phyloP scores from a whole-genome alignment of 768 basidiomycete genomes.

The Jaapia argillacea region DNA sequence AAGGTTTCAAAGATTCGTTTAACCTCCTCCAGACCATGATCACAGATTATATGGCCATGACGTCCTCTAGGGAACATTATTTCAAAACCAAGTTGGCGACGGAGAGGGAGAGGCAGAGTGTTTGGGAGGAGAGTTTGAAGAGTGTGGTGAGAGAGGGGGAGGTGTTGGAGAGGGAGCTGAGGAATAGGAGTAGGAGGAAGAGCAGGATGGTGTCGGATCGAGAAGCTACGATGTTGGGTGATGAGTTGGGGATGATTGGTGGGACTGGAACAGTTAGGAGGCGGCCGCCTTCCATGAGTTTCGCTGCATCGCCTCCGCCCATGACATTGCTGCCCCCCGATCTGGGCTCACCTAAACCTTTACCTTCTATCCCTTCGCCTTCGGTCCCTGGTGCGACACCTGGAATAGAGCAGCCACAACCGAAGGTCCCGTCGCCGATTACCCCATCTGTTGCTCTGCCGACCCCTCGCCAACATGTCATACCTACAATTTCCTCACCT shows the following conservation, averaged over 20 bases:
- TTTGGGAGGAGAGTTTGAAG: slow-evolving; percentile 90
- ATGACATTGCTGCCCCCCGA: neutral
- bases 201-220: slow-evolving; percentile 36
- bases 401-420: neutral
- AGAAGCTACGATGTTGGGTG: slow-evolving; percentile 36
- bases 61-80: slow-evolving; percentile 72
- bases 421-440: neutral
- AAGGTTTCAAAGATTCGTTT: slow-evolving; percentile 54
- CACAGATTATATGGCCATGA: slow-evolving; percentile 61
- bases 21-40: slow-evolving; percentile 45
- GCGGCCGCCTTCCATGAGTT: slow-evolving; percentile 6
- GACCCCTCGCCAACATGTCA: slow-evolving; percentile 1
- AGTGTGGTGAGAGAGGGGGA: slow-evolving; percentile 83
- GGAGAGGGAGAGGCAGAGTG: slow-evolving; percentile 48
- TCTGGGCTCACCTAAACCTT: neutral
- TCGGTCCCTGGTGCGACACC: slow-evolving; percentile 2
- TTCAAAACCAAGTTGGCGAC: slow-evolving; percentile 55
- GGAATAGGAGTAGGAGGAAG: slow-evolving; percentile 44
- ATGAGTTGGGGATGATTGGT: slow-evolving; percentile 17
- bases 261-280: slow-evolving; percentile 13
- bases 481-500: slow-evolving; percentile 10
- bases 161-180: slow-evolving; percentile 70
- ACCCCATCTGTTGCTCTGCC: neutral
- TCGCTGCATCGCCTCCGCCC: neutral
- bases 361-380: slow-evolving; percentile 8